Base-by-base conservation (phyloP, 202 grass and related monocot genomes). In the Schoenoplectus triqueter region DNA sequence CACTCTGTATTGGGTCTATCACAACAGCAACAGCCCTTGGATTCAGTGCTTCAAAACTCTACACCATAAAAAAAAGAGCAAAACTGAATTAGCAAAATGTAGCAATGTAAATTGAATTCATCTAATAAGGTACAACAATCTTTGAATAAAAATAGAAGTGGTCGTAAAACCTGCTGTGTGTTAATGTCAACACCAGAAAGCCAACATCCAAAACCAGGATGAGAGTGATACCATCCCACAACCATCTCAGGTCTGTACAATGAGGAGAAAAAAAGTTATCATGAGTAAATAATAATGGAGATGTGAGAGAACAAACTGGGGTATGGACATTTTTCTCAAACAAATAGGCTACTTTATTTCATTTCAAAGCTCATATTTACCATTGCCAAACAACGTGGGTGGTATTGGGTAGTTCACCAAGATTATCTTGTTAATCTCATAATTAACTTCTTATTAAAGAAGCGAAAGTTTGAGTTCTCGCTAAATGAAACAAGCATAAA, bases 171-270 rank as follows among this genome's bases (percentile, higher is more conserved):
- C 92, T 92, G 95, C 65, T 98, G 95, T 74, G 95, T 95, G 57
- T 98, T 92, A 81, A 98, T 98, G 84, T 95, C 95, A 82, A 98
- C 95, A 85, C 92, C 89, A 69, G 92, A 98, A 51, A 98, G 88
- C 92, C 92, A 98, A 85, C 95, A 95, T 86, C 95, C 95, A 69
- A 98, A 98, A 6, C 95, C 95, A 81, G 92, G 95, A 85, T 97
- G 95, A 66, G 95, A 97, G 64, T 97, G 95, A 66, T 97, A 98
- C 95, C 95, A 98, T n/a, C 95, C 95, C 81, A 95, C 95, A 78
- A 98, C 95, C 91, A 98, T 98, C 89, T 98, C 95, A 52, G 89
- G 95, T 86, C 95, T 98, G 88, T 78, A 88, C 60, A 88, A 84
- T 83, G 31, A 59, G 2, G 20, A 78, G 6, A 62, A 83, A 15